Conservation (phyloP, 345 rosid genomes). For the Melaleuca quinquenervia region DNA sequence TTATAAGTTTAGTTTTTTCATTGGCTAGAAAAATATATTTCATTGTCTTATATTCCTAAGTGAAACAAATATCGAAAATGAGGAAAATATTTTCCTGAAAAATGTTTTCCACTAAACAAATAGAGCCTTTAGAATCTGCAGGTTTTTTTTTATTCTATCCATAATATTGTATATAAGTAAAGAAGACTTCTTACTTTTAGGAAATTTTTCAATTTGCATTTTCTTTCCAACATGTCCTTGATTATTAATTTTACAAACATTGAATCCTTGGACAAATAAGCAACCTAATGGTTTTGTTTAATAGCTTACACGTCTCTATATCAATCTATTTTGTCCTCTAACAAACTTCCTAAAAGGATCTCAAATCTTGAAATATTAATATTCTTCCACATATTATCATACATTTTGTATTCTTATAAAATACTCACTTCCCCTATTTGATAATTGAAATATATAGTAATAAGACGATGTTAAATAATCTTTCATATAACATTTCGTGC, state of each 20-base stretch:
- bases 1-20: too few relatives aligned
- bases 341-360: not conserved
- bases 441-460: not conserved
- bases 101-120: too few relatives aligned
- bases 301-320: not conserved
- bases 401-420: not conserved
- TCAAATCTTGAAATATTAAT: accelerated
- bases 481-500: not conserved
- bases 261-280: not conserved
- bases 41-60: too few relatives aligned
- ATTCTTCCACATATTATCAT: not conserved
- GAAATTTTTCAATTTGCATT: not conserved
- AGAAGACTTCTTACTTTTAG: not conserved
- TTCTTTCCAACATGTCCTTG: not conserved
- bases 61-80: too few relatives aligned
- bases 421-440: not conserved
- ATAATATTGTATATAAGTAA: not conserved
- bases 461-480: not conserved
- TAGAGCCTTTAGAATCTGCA: not conserved
- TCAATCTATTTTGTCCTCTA: not conserved
- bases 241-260: not conserved
- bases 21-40: too few relatives aligned
- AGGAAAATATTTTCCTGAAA: too few relatives aligned
- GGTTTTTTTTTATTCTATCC: not conserved
- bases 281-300: not conserved